Conservation (phyloP, 352 stramenopile genomes). For the Pythium aphanidermatum region DNA sequence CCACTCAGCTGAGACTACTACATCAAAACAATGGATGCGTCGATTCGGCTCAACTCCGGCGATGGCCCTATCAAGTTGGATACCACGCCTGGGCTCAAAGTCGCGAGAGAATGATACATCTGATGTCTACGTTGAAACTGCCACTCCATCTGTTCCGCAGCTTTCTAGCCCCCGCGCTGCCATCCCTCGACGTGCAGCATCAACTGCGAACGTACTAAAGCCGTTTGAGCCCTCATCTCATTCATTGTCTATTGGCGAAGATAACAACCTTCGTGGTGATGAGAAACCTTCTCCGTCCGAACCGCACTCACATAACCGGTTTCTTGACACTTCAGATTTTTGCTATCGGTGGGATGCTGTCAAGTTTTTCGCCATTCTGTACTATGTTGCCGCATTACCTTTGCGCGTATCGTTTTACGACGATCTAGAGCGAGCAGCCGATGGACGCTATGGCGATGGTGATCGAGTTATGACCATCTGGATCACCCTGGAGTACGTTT, state of each 20-base stretch:
- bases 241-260: background rate
- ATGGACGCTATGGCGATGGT: slow-evolving; percentile 6
- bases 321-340: slow-evolving; percentile 18
- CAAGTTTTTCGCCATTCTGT: slow-evolving; percentile 24
- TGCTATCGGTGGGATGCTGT: slow-evolving; percentile 23
- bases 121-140: slow-evolving; percentile 3
- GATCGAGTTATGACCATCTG: slow-evolving; percentile 13
- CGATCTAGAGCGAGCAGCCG: slow-evolving; percentile 15
- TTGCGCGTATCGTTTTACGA: slow-evolving; percentile 25
- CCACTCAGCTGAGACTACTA: background rate
- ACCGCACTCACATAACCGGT: background rate
- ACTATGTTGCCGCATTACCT: slow-evolving; percentile 23
- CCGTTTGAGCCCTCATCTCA: slow-evolving; percentile 4
- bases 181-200: background rate
- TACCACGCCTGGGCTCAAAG: no score
- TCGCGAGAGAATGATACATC: no score
- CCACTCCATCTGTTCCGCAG: background rate
- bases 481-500: slow-evolving; percentile 23
- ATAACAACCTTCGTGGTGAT: background rate
- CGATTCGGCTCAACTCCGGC: slow-evolving; percentile 13
- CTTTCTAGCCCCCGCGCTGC: background rate
- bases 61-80: no score
- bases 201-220: background rate
- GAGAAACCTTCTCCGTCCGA: background rate
- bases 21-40: background rate